Percentiles rank a stretch among this genome's conserved stretches.
Conservation (phyloP, 2,329 filamentous ascomycete genomes). For the Alternaria sp. region DNA sequence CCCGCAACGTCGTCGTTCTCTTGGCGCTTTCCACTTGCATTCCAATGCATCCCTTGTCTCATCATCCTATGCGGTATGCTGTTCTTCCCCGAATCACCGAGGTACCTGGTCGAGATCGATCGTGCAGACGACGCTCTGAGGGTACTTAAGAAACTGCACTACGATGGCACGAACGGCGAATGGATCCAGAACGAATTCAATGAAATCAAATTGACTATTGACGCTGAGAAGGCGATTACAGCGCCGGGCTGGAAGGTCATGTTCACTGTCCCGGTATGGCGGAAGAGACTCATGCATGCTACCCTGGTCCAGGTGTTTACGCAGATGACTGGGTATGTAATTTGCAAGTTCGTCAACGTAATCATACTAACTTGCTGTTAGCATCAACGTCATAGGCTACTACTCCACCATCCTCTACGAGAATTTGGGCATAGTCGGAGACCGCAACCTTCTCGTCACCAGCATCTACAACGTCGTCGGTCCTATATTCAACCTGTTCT, state of each 20-base stretch:
- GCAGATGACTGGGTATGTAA: slow-evolving; percentile 64
- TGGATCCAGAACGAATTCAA: slow-evolving; percentile 66
- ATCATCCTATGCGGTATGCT: slow-evolving; percentile 55
- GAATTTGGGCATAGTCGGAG: slow-evolving; percentile 64
- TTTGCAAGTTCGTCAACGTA: not conserved
- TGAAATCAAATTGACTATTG: slow-evolving; percentile 69
- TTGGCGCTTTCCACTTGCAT: slow-evolving; percentile 57
- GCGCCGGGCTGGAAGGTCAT: slow-evolving; percentile 64
- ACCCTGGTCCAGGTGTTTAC: slow-evolving; percentile 71
- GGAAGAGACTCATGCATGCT: slow-evolving; percentile 69
- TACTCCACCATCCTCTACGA: slow-evolving; percentile 68
- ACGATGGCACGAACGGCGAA: slow-evolving; percentile 63
- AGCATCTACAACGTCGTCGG: slow-evolving; percentile 69
- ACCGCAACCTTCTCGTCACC: slow-evolving; percentile 62
- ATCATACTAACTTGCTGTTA: slow-evolving; percentile 24
- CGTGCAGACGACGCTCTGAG: slow-evolving; percentile 62
- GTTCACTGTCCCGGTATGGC: slow-evolving; percentile 66
- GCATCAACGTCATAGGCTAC: slow-evolving; percentile 67
- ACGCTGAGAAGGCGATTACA: slow-evolving; percentile 64
- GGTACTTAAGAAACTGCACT: slow-evolving; percentile 61
- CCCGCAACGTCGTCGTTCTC: slow-evolving; percentile 49
- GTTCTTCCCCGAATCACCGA: slow-evolving; percentile 52
- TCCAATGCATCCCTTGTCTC: slow-evolving; percentile 56
- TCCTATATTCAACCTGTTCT: slow-evolving; percentile 65
- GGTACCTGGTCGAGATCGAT: slow-evolving; percentile 56